Evolutionary conservation across 1,139 yeast genomes (phyloP), one percentile per base, ranked within the genome.

Genomic region (Saccharomycopsis hybrid): DNA sequence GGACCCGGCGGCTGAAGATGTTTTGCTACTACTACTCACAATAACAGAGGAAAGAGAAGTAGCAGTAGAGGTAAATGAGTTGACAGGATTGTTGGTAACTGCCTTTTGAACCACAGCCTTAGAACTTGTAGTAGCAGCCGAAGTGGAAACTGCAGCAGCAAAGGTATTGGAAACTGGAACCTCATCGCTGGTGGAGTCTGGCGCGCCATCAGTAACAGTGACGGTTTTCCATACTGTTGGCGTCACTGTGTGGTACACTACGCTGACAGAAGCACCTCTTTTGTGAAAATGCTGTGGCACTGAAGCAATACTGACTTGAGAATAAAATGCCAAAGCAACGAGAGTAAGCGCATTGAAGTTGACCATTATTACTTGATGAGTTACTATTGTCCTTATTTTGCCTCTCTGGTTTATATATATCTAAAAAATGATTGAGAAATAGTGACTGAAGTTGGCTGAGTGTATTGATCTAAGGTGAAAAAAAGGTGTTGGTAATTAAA

Each of bases 211-310:
- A 32, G 47, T 41, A 35, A 42, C 50, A n/a, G 45, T 42, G 24
- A 43, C 36, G 5, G 46, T 42, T 32, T 29, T 38, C 24, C 13
- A 36, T n/a, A 51, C 41, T 13, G 52, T 51, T 28, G 44, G 48
- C 38, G 51, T 50, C 31, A 48, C 47, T 3, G 50, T 48, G 35
- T 24, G 27, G 41, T 13, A 25, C 5, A 37, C 42, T 3, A 27
- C 9, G 37, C 8, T 18, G 18, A 37, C 42, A 24, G 11, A 8
- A 5, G 30, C 24, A 18, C 8, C 18, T 8, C 39, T 8, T 4
- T 36, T 5, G 39, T 18, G 18, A 18, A 18, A 18, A 18, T 18
- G 18, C 18, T 18, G 39, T 5, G 39, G 13, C 13, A 36, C 39
- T 3, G 18, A 36, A 8, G 24, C 39, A 3, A 25, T 36, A 3